Conservation (phyloP, 2,329 filamentous ascomycete species). For the Colletotrichum noveboracense region DNA sequence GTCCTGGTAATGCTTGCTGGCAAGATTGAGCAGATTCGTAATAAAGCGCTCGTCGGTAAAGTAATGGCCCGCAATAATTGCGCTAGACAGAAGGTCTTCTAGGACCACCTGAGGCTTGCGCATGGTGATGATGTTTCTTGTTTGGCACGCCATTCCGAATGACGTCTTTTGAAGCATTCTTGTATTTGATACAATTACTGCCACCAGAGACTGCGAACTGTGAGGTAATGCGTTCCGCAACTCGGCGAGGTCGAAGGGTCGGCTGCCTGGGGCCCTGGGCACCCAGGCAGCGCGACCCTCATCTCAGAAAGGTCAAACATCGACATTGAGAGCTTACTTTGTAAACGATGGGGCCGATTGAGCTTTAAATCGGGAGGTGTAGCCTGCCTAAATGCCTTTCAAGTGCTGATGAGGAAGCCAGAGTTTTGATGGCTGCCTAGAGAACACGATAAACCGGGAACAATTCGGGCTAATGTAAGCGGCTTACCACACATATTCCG, state of each 20-base stretch:
- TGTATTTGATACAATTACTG: background rate
- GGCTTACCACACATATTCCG: background rate
- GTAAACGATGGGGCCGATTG: accelerated
- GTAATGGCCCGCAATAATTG: background rate
- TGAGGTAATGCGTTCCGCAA: background rate
- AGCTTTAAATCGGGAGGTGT: background rate
- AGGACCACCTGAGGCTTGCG: background rate
- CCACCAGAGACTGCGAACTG: background rate
- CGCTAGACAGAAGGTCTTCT: background rate
- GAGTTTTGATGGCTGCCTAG: background rate
- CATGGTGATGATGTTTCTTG: background rate
- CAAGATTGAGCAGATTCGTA: background rate
- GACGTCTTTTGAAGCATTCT: background rate
- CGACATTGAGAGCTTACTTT: background rate
- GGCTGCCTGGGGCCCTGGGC: too few species aligned
- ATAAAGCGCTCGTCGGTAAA: background rate
- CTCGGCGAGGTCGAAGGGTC: background rate
- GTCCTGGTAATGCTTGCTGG: background rate
- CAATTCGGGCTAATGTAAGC: background rate
- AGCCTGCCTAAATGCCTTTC: background rate
- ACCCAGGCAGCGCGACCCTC: background rate
- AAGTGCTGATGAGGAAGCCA: background rate
- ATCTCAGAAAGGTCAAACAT: background rate
- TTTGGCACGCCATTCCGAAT: background rate
- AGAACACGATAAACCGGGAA: background rate